phyloP scores from a whole-genome alignment of 306 rosid species.

The Cyclanthera cordifolia region DNA sequence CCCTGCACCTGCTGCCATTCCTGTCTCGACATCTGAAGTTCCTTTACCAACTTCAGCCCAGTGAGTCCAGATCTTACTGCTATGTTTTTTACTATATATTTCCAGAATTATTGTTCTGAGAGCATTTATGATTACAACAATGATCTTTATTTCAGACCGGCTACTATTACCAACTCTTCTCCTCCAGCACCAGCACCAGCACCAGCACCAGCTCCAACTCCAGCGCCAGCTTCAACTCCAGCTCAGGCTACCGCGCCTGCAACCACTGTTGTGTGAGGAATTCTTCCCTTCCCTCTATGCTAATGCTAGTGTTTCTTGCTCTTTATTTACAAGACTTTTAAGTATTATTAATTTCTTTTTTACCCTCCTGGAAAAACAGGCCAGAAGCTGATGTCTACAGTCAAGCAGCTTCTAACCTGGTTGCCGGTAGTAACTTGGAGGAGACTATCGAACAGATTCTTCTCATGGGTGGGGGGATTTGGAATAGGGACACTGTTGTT shows the following conservation, averaged over 20 bases:
- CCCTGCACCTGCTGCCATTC: constrained; percentile 30
- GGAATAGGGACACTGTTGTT: constrained; percentile 86
- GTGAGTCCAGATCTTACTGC: constrained; percentile 30
- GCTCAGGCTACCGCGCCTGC: constrained; percentile 11
- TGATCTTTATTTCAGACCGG: constrained; percentile 3
- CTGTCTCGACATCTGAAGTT: constrained; percentile 28
- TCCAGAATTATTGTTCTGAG: not conserved
- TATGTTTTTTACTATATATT: not conserved
- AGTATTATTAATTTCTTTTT: not conserved
- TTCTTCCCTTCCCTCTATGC: not conserved
- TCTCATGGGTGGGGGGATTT: constrained; percentile 82
- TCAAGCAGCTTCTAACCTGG: constrained; percentile 79
- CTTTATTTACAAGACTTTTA: not conserved
- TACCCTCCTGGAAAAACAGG: constrained; percentile 31
- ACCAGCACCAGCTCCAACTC: constrained; percentile 13
- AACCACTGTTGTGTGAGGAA: constrained; percentile 32
- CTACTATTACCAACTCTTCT: not conserved
- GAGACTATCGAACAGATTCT: constrained; percentile 66
- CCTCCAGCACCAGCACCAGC: not conserved
- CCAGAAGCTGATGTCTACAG: constrained; percentile 48
- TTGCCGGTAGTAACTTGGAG: constrained; percentile 80
- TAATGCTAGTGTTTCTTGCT: not conserved
- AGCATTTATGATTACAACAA: not conserved
- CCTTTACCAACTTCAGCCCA: constrained; percentile 24
- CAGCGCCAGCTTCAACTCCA: constrained; percentile 10